These are phyloP conservation scores for Calycina herbarum DNA, from an alignment of 2,329 filamentous ascomycete species.

Conservation along the genomic window DNA sequence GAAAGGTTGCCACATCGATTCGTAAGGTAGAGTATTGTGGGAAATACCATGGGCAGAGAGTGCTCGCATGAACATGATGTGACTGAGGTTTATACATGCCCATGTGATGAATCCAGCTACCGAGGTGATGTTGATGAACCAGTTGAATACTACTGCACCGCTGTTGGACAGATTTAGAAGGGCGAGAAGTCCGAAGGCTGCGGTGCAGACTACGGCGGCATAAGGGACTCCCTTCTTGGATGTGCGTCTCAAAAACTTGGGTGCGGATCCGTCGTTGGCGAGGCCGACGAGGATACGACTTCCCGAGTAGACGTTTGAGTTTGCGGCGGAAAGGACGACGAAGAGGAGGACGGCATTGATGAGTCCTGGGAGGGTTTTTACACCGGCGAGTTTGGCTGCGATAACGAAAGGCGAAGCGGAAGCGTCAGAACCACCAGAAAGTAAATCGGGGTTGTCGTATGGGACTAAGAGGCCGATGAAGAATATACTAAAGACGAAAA, in stretches of 20 bases:
- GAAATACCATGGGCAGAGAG: conserved; percentile 57
- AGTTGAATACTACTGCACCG: conserved; percentile 65
- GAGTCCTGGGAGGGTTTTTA: conserved; percentile 63
- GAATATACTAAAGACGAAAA: conserved; percentile 66
- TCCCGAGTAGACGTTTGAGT: conserved; percentile 74
- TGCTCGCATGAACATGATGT: conserved; percentile 65
- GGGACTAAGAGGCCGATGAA: conserved; percentile 73
- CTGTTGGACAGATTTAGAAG: conserved; percentile 65
- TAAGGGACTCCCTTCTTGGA: conserved; percentile 64
- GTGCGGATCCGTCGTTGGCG: conserved; percentile 63
- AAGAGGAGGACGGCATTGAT: conserved; percentile 79
- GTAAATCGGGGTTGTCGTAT: conserved; percentile 56
- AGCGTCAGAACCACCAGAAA: conserved; percentile 54
- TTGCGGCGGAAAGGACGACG: conserved; percentile 75
- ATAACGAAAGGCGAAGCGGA: conserved; percentile 64
- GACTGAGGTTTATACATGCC: conserved; percentile 64
- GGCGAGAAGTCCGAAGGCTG: conserved; percentile 61
- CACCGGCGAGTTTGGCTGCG: conserved; percentile 60
- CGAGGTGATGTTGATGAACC: conserved; percentile 70
- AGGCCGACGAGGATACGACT: conserved; percentile 68
- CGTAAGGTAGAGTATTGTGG: conserved; percentile 59
- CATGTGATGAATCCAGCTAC: conserved; percentile 71
- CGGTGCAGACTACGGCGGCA: conserved; percentile 55
- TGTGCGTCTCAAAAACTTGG: conserved; percentile 57
- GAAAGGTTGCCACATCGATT: conserved; percentile 61